Evolutionary conservation across 768 basidiomycete species (phyloP), one percentile per base, ranked within the genome.

Genomic region (Suillus decipiens): DNA sequence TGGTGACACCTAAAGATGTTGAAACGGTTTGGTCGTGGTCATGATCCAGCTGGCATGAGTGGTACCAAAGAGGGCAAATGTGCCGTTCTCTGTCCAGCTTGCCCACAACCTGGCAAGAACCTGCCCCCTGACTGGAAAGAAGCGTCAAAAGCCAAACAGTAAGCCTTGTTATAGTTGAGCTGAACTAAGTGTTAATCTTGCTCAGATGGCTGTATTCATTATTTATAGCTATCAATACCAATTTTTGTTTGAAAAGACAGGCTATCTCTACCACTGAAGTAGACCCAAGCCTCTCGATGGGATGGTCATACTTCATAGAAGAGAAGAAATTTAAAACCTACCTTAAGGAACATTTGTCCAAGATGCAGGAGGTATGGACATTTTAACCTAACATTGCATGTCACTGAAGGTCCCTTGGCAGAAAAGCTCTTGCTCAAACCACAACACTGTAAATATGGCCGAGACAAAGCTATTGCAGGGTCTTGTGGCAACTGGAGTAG

Each of bases 151-250:
- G 2, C 61, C 48, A 34, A 60, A 36, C 48, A 17, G 37, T 53
- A 17, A 24, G 39, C 14, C 10, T 17, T 9, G 14, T 37, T n/a
- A 48, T 47, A 61, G 41, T 17, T 12, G 45, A 12, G 12, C 5
- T 10, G 11, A 12, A 22, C 7, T 45, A 45, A 3, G 45, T 45
- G 45, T 5, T 24, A 42, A n/a, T 60, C 50, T 22, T 1, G 22
- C 11, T 2, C 41, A 76, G 76, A 61, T 77, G 75, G 72, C 41
- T 75, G 3, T 71, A 73, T 58, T 43, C 47, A 0, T 42, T 68
- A 5, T 73, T 75, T 51, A 33, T 77, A 1, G 70, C 68, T 1
- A 70, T 78, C 1, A 74, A 77, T 57, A 69, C 74, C 1, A 77
- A 77, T 62, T 78, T 78, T 57, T 62, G 72, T 0, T 66, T 77